A percentile compares a stretch with the other conserved stretches of the same genome.
Evolutionary conservation across 345 rosid species (phyloP).

Genomic region (Citrus inodora): DNA sequence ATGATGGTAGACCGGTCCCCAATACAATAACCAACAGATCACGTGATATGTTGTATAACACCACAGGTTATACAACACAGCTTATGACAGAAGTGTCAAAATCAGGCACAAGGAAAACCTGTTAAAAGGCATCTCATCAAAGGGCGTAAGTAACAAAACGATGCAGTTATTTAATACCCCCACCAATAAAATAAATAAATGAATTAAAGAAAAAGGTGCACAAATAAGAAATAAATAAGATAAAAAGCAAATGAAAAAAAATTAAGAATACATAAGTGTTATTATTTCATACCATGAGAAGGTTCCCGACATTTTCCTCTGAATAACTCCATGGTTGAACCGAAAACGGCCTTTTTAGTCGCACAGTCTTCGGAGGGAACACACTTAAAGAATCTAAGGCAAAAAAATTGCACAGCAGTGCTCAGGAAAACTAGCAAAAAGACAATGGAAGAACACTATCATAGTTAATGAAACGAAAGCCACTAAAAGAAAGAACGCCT

Average conservation of each 20-base stretch:
- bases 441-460: not conserved
- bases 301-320: conserved; percentile 82
- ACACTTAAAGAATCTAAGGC: conserved; percentile 60
- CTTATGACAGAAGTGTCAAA: not conserved
- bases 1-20: not conserved
- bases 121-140: not conserved
- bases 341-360: conserved; percentile 69
- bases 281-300: conserved; percentile 75
- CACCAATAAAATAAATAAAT: not conserved
- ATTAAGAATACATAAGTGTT: not conserved
- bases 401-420: conserved; percentile 16
- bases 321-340: conserved; percentile 87
- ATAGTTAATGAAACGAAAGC: not conserved
- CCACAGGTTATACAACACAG: not conserved
- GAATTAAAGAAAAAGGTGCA: too few relatives aligned
- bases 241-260: conserved; percentile 8
- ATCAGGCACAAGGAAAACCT: not conserved
- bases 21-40: too few relatives aligned
- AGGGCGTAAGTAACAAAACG: not conserved
- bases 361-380: conserved; percentile 72
- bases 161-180: not conserved
- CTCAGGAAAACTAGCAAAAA: not conserved
- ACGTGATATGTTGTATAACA: not conserved
- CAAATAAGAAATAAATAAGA: too few relatives aligned
- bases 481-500: not conserved